Base-by-base conservation (phyloP, 2,329 filamentous ascomycete genomes). In the Cladophialophora bantiana region DNA sequence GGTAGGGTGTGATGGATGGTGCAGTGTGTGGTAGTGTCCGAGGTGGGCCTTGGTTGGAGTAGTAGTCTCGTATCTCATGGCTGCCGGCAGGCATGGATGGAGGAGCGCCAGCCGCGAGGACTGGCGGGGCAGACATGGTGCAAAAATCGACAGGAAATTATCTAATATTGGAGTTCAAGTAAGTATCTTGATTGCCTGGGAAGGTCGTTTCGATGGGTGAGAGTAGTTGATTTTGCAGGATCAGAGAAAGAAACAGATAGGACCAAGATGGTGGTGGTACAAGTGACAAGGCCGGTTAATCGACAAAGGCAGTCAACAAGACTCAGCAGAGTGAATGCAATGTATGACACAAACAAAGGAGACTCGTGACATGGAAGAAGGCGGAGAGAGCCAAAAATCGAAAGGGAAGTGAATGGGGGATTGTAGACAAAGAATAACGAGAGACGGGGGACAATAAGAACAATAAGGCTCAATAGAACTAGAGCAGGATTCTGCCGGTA, bases 1-100 rank as follows among this genome's bases (percentile, higher is more conserved):
- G 90, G 78, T 98, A 98, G 69, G 95, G 94, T 70, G 93, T 97
- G 75, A 91, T 85, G 76, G 87, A 87, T 77, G 87, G 87, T 78
- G 88, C 85, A 70, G 90, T 89, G 77, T 87, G 85, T 76, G 83
- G 79, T 77, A 81, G 77, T 79, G 85, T 83, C 81, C 84, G 84
- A 79, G 85, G 78, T 64, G 76, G 77, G 75, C 82, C 83, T 78
- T 84, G 83, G 71, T 80, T 77, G 77, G 80, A 82, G 80, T 85
- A 86, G 82, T 85, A 85, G 80, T 85, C 82, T 82, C 83, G 83
- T 83, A 84, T 84, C 83, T 85, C 84, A 85, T 86, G 83, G 78
- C 81, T 84, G 83, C 83, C 68, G 64, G 70, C 84, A 85, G 84
- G 83, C 83, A 84, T 85, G 78, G 83, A 81, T 82, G 83, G 84